Conservation (phyloP, 2,329 filamentous ascomycete species). For the Trichoderma oligosporum region DNA sequence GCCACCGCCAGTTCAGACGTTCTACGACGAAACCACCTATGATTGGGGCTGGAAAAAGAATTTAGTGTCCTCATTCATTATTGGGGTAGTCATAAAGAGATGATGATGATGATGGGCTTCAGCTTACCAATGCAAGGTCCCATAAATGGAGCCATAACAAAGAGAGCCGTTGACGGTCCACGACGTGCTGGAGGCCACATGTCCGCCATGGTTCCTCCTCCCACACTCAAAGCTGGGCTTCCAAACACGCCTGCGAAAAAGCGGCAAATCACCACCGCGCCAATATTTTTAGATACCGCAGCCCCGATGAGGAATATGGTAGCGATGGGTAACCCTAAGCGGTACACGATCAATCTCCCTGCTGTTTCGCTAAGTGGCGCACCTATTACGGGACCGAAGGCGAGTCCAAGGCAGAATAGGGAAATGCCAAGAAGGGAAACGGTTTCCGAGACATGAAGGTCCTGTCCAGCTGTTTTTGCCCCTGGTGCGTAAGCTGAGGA, state of each 20-base stretch:
- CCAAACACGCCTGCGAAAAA: slow-evolving; percentile 65
- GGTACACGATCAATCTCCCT: slow-evolving; percentile 66
- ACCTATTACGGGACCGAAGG: slow-evolving; percentile 74
- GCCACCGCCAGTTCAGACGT: slow-evolving; percentile 24
- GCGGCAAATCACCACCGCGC: slow-evolving; percentile 67
- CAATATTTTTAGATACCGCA: slow-evolving; percentile 60
- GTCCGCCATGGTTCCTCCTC: slow-evolving; percentile 71
- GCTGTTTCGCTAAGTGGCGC: slow-evolving; percentile 66
- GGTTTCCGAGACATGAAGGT: slow-evolving; percentile 22
- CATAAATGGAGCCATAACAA: slow-evolving; percentile 21
- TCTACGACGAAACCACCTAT: slow-evolving; percentile 20
- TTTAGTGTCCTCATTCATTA: not conserved
- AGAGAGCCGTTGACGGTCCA: slow-evolving; percentile 13
- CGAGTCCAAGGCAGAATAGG: slow-evolving; percentile 70
- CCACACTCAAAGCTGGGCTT: slow-evolving; percentile 70
- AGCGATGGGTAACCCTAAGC: slow-evolving; percentile 64
- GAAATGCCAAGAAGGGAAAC: slow-evolving; percentile 42
- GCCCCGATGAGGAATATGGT: slow-evolving; percentile 61
- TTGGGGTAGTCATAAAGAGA: not conserved
- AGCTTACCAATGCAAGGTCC: slow-evolving; percentile 20
- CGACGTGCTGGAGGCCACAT: slow-evolving; percentile 12
- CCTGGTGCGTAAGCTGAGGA: slow-evolving; percentile 17
- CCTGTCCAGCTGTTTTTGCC: not conserved
- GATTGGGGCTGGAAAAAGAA: slow-evolving; percentile 15
- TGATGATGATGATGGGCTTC: not conserved